Conservation (phyloP, 371 early-diverging fungal genomes). For the Mucor plumbeus region DNA sequence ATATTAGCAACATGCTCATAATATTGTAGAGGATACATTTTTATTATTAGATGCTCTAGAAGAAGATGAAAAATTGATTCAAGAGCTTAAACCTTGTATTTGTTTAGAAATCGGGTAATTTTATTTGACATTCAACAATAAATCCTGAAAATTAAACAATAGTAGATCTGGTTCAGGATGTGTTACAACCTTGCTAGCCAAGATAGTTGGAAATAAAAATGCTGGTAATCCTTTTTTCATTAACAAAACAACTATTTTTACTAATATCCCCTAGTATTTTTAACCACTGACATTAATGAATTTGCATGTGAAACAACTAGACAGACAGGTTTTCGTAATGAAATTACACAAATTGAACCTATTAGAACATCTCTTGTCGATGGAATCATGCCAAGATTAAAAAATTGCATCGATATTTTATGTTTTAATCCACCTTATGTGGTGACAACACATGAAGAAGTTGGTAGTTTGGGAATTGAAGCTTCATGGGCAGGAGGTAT, state of each 20-base stretch:
- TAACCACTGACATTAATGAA: conserved; percentile 88
- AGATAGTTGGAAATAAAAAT: conserved; percentile 53
- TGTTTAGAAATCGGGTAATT: conserved; percentile 87
- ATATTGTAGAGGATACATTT: conserved; percentile 86
- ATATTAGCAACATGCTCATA: background rate
- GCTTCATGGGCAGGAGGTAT: conserved; percentile 96
- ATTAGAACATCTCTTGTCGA: conserved; percentile 63
- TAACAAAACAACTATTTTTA: background rate
- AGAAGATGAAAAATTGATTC: conserved; percentile 63
- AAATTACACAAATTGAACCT: conserved; percentile 58
- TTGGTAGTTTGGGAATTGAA: conserved; percentile 76
- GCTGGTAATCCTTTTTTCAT: conserved; percentile 37
- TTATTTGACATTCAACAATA: background rate
- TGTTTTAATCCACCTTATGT: conserved; percentile 96
- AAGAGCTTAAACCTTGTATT: conserved; percentile 61
- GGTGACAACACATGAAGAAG: conserved; percentile 77
- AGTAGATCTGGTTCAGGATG: conserved; percentile 88
- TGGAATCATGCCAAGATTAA: conserved; percentile 61
- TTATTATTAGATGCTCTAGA: conserved; percentile 92
- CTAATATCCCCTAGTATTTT: conserved; percentile 35
- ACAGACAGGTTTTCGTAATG: conserved; percentile 66
- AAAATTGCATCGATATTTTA: conserved; percentile 74
- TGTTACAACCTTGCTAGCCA: conserved; percentile 78
- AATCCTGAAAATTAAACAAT: background rate
- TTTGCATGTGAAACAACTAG: conserved; percentile 71